Conservation (phyloP, 1,139 yeast species). For the Protomyces inundatus region DNA sequence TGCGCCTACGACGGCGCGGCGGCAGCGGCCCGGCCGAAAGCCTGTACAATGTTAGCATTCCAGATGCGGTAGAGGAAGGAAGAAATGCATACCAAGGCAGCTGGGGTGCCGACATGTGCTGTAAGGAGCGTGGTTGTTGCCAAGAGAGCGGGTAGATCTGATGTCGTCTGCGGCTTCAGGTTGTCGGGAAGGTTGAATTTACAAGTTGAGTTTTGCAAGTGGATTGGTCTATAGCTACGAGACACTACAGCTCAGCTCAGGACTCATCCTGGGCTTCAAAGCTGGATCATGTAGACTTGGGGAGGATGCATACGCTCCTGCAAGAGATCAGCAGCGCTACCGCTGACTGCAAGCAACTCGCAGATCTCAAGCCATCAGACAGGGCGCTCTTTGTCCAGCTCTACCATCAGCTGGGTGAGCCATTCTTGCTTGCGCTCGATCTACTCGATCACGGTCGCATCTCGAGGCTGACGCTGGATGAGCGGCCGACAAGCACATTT, state of each 20-base stretch:
- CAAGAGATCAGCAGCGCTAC: no score
- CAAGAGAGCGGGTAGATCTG: background rate
- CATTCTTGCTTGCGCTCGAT: conserved; percentile 18
- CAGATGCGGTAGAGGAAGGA: background rate
- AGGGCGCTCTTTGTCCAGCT: background rate
- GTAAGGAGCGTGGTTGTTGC: background rate
- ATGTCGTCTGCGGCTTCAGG: no score
- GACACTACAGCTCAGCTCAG: no score
- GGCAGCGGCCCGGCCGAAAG: conserved; percentile 25
- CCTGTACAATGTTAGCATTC: background rate
- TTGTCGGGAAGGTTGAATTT: no score
- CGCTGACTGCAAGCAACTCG: background rate
- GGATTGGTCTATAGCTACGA: no score
- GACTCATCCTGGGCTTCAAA: no score
- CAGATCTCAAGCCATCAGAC: background rate
- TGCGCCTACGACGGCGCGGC: conserved; percentile 7
- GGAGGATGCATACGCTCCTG: no score
- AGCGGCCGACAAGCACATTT: background rate
- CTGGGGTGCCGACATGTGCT: background rate
- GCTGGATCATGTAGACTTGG: no score
- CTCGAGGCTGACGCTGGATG: background rate
- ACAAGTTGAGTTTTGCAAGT: no score
- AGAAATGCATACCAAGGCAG: background rate
- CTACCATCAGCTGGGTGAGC: conserved; percentile 10
- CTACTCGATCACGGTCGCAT: conserved; percentile 3